Percentiles rank a stretch among this genome's conserved stretches.
Evolutionary conservation across 768 basidiomycete genomes (phyloP).

Genomic region (Leccinum barrowsii): DNA sequence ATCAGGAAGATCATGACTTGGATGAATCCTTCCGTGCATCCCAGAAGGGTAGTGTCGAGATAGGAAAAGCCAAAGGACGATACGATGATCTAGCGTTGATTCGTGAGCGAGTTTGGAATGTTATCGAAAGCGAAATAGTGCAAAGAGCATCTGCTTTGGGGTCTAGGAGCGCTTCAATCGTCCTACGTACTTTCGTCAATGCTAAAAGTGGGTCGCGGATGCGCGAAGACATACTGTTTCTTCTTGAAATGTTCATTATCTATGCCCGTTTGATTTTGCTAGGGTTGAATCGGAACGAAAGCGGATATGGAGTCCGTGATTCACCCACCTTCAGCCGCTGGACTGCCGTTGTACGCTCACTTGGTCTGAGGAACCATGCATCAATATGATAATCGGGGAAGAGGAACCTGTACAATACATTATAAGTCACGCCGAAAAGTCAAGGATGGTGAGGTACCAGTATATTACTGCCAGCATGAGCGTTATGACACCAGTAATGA

Average conservation of each 20-base stretch:
- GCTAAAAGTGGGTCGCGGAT: not conserved
- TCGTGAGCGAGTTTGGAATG: conserved; percentile 65
- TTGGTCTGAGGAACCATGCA: conserved; percentile 44
- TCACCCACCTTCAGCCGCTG: conserved; percentile 54
- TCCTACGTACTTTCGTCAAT: conserved; percentile 33
- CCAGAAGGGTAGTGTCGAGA: conserved; percentile 61
- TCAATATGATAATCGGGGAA: conserved; percentile 75
- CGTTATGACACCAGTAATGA: conserved; percentile 63
- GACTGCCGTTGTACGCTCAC: conserved; percentile 62
- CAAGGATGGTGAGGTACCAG: conserved; percentile 40
- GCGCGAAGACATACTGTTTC: conserved; percentile 55
- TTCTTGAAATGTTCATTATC: conserved; percentile 81
- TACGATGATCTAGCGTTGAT: conserved; percentile 63
- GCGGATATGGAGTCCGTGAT: not conserved
- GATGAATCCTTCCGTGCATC: conserved; percentile 60
- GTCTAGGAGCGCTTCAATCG: conserved; percentile 64
- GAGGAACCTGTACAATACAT: conserved; percentile 42
- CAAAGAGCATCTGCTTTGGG: conserved; percentile 57
- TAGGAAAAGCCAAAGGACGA: conserved; percentile 35
- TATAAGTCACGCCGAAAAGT: not conserved
- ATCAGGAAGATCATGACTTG: conserved; percentile 67
- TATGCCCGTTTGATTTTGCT: conserved; percentile 77
- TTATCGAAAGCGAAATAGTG: conserved; percentile 62
- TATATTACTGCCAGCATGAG: conserved; percentile 48
- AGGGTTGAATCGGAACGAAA: not conserved